Percentiles rank a stretch among this genome's conserved stretches.
phyloP scores from a whole-genome alignment of 352 stramenopile species.

The Phytophthora sp. region DNA sequence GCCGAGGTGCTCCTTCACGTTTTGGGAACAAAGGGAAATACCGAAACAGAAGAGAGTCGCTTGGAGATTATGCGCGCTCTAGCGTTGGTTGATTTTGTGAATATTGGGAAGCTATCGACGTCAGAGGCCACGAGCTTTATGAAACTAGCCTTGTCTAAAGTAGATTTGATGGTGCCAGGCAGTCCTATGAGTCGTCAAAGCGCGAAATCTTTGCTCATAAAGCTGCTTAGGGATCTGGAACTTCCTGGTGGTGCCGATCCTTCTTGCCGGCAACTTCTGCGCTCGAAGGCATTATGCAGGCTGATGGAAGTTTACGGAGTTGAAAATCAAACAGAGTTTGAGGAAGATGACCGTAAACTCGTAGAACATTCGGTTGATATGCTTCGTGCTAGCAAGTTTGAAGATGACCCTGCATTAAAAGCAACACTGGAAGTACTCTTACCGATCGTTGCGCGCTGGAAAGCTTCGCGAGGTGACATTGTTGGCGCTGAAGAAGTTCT shows the following conservation, averaged over 20 bases:
- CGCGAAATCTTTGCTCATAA: constrained; percentile 37
- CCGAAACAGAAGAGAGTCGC: neutral
- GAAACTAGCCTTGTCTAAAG: constrained; percentile 45
- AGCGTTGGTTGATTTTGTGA: constrained; percentile 43
- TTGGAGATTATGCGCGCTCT: constrained; percentile 42
- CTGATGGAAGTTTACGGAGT: constrained; percentile 33
- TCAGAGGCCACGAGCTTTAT: constrained; percentile 38
- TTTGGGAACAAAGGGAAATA: constrained; percentile 12
- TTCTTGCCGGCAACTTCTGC: constrained; percentile 29
- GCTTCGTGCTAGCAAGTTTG: constrained; percentile 22
- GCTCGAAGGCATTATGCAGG: constrained; percentile 16
- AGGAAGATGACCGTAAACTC: constrained; percentile 35
- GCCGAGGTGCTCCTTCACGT: constrained; percentile 35
- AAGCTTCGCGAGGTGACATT: constrained; percentile 33
- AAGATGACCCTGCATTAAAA: neutral
- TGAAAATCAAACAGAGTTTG: constrained; percentile 23
- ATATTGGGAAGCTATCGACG: constrained; percentile 37
- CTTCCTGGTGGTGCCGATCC: constrained; percentile 25
- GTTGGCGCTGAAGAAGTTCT: constrained; percentile 37
- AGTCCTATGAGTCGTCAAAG: constrained; percentile 2
- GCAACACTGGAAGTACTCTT: constrained; percentile 27
- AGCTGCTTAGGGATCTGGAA: constrained; percentile 31
- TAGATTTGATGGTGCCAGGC: constrained; percentile 36
- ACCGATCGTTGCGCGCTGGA: constrained; percentile 37
- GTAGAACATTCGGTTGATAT: constrained; percentile 35